These are phyloP conservation scores for Tilletia walkeri DNA, from an alignment of 1,284 basidiomycete species.

Conservation along the genomic window DNA sequence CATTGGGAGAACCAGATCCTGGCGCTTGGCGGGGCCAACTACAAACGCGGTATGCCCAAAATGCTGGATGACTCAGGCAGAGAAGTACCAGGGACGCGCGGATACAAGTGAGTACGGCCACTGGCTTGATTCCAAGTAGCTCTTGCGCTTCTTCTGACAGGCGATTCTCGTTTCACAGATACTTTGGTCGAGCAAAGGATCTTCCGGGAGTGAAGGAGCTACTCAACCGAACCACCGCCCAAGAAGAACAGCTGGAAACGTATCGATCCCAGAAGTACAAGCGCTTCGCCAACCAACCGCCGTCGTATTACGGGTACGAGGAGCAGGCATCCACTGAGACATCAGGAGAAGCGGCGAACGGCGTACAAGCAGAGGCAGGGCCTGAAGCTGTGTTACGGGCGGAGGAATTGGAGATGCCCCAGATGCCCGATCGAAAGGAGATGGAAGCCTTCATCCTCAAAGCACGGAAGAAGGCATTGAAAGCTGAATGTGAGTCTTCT, in stretches of 20 bases:
- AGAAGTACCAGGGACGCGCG: constrained; percentile 92
- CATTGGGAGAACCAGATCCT: constrained; percentile 99
- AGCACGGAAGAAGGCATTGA: constrained; percentile 75
- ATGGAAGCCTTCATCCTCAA: constrained; percentile 76
- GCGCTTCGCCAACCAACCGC: constrained; percentile 83
- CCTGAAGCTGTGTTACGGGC: constrained; percentile 66
- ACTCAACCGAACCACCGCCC: constrained; percentile 69
- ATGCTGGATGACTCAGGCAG: constrained; percentile 89
- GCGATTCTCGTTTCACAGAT: constrained; percentile 61
- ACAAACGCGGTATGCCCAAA: constrained; percentile 75
- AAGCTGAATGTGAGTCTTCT: constrained; percentile 60
- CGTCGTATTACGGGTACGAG: constrained; percentile 84
- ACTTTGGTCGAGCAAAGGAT: constrained; percentile 95
- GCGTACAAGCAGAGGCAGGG: constrained; percentile 22
- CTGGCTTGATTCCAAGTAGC: neutral
- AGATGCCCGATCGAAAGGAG: constrained; percentile 60
- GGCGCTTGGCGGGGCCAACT: constrained; percentile 91
- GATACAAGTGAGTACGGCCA: constrained; percentile 95
- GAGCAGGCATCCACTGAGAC: constrained; percentile 59
- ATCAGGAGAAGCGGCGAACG: constrained; percentile 21
- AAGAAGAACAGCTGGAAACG: constrained; percentile 80
- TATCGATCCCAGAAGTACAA: constrained; percentile 72
- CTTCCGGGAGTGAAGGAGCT: constrained; percentile 92
- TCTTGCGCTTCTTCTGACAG: neutral
- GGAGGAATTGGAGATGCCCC: constrained; percentile 69